Evolutionary conservation across 1,284 basidiomycete genomes (phyloP).

Genomic region (Moniliella sp.): DNA sequence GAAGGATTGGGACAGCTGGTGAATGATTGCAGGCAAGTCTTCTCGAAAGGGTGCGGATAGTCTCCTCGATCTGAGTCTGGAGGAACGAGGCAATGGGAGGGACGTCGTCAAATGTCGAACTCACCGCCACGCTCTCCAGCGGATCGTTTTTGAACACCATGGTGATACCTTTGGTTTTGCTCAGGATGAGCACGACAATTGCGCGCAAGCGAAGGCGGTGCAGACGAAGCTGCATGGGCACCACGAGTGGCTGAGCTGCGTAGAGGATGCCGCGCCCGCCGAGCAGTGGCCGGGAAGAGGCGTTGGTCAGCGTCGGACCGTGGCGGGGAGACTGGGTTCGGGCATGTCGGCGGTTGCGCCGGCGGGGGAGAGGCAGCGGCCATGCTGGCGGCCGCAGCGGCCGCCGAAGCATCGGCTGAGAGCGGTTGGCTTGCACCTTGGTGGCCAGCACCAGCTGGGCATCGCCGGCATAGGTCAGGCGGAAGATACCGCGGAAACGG

Average conservation of each 20-base stretch:
- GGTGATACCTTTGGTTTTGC: slow-evolving; percentile 82
- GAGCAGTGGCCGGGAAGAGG: slow-evolving; percentile 1
- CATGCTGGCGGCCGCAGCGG: slow-evolving; percentile 3
- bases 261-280: slow-evolving; percentile 19
- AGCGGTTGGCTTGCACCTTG: slow-evolving; percentile 69
- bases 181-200: slow-evolving; percentile 90
- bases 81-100: slow-evolving; percentile 63
- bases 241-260: slow-evolving; percentile 36
- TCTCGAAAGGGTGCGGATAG: slow-evolving; percentile 92
- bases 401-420: too few species aligned
- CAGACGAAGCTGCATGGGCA: slow-evolving; percentile 92
- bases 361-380: too few species aligned
- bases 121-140: slow-evolving; percentile 87
- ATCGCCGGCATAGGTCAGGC: slow-evolving; percentile 82
- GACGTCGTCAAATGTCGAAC: slow-evolving; percentile 89
- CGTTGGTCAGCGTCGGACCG: not conserved
- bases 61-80: slow-evolving; percentile 68
- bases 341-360: slow-evolving; percentile 1
- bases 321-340: too few species aligned
- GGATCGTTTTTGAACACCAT: slow-evolving; percentile 99
- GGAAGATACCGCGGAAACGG: slow-evolving; percentile 89
- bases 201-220: slow-evolving; percentile 79
- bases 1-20: slow-evolving; percentile 84
- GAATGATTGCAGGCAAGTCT: slow-evolving; percentile 88
- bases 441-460: slow-evolving; percentile 86